Conservation (phyloP, 2,329 filamentous ascomycete species). For the Colletotrichum nymphaeae region DNA sequence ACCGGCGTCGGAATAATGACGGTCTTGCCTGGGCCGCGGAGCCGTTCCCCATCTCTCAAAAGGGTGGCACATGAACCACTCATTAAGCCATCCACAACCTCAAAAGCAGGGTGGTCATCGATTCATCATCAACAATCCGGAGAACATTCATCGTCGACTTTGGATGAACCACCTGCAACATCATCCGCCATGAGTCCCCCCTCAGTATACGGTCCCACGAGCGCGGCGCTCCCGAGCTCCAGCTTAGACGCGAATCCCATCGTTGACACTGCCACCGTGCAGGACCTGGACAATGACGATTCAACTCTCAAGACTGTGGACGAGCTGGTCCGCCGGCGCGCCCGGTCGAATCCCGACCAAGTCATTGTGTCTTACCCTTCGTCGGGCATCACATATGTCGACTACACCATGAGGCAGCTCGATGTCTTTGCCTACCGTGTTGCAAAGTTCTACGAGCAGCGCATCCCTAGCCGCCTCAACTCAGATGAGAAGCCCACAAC, state of each 20-base stretch:
- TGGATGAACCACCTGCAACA: constrained; percentile 21
- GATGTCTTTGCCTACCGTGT: constrained; percentile 50
- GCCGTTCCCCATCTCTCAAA: constrained; percentile 13
- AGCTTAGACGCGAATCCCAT: constrained; percentile 15
- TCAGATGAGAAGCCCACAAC: constrained; percentile 46
- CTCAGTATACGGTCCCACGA: constrained; percentile 34
- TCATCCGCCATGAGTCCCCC: constrained; percentile 31
- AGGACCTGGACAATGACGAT: constrained; percentile 35
- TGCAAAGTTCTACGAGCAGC: constrained; percentile 40
- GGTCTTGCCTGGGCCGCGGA: neutral
- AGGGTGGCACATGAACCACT: neutral
- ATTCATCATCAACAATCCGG: neutral
- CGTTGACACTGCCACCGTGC: neutral
- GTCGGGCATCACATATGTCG: constrained; percentile 54
- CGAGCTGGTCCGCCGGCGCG: constrained; percentile 40
- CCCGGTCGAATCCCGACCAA: constrained; percentile 44
- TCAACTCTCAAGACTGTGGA: constrained; percentile 40
- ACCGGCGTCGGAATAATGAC: constrained; percentile 21
- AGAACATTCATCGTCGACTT: neutral
- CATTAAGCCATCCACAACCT: neutral
- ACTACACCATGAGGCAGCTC: constrained; percentile 58
- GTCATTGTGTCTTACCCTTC: constrained; percentile 55
- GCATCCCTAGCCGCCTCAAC: constrained; percentile 37
- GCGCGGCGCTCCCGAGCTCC: constrained; percentile 22
- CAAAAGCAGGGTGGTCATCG: constrained; percentile 9